Conservation (phyloP, 108 stramenopile species). For the Seminavis robusta region DNA sequence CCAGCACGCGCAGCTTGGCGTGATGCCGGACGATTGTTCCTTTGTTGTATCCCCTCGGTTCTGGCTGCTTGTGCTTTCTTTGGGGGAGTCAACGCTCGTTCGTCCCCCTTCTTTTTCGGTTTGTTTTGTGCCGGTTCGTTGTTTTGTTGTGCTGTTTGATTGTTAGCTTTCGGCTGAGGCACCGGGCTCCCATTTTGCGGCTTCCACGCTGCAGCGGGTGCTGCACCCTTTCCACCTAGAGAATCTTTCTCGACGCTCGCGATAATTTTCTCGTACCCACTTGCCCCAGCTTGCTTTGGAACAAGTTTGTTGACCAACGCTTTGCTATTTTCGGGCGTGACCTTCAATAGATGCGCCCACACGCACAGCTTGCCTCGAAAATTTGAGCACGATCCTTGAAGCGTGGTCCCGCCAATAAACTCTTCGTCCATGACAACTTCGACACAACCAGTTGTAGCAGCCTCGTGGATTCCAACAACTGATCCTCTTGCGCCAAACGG, state of each 20-base stretch:
- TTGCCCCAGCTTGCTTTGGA: constrained; percentile 63
- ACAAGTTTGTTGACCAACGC: constrained; percentile 69
- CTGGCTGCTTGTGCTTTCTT: too few species aligned
- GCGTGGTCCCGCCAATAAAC: constrained; percentile 91
- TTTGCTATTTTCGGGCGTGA: constrained; percentile 63
- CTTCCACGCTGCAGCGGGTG: neutral
- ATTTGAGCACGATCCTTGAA: constrained; percentile 93
- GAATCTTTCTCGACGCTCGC: constrained; percentile 37
- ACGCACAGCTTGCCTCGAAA: constrained; percentile 93
- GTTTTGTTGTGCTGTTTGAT: constrained; percentile 8
- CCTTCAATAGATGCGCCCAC: constrained; percentile 86
- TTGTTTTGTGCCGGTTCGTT: too few species aligned
- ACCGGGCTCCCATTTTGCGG: neutral
- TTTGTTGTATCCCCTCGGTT: too few species aligned
- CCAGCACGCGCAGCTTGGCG: constrained; percentile 32
- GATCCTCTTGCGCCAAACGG: constrained; percentile 97
- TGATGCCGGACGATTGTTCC: constrained; percentile 21
- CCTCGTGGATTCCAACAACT: constrained; percentile 92
- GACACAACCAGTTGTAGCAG: constrained; percentile 84
- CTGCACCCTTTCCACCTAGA: neutral
- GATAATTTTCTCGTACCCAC: constrained; percentile 54
- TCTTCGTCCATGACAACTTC: constrained; percentile 99
- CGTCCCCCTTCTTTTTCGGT: too few species aligned
- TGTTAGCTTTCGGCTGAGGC: neutral
- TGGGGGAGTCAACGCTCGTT: too few species aligned